A percentile compares a stretch with the other conserved stretches of the same genome.
phyloP scores from a whole-genome alignment of 257 asterid species.

The Jasminum sambac region DNA sequence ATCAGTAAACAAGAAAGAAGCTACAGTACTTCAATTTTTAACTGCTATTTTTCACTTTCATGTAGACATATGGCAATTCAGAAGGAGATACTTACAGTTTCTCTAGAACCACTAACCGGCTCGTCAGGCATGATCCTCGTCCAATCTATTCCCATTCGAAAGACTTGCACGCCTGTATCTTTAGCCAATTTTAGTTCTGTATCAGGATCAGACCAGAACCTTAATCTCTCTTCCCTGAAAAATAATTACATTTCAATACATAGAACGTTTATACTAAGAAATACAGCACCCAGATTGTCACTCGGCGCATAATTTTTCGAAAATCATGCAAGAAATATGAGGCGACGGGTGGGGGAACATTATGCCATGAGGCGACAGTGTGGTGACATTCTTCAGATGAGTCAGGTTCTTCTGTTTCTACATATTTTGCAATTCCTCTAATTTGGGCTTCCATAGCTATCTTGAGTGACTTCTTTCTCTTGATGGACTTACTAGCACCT shows the following conservation, averaged over 20 bases:
- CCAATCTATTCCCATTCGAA: conserved; percentile 98
- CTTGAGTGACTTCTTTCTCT: conserved; percentile 59
- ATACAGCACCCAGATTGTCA: background rate
- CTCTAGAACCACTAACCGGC: conserved; percentile 59
- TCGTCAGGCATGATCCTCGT: conserved; percentile 91
- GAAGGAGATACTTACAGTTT: conserved; percentile 48
- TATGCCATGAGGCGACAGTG: conserved; percentile 93
- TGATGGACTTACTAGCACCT: conserved; percentile 49
- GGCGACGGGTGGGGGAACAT: conserved; percentile 93
- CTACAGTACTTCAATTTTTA: background rate
- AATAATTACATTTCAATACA: conserved; percentile 1
- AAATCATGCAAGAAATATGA: conserved; percentile 13
- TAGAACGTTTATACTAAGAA: conserved; percentile 4
- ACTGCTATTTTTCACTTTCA: background rate
- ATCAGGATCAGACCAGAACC: conserved; percentile 99
- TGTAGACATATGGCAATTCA: background rate
- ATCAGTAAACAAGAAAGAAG: background rate
- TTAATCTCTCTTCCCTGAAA: conserved; percentile 90
- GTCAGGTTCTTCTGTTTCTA: conserved; percentile 60
- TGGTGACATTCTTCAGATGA: conserved; percentile 72
- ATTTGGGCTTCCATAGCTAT: conserved; percentile 91
- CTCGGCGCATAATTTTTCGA: background rate
- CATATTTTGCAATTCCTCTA: conserved; percentile 73
- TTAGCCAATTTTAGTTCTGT: conserved; percentile 85
- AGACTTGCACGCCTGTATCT: conserved; percentile 84